Evolutionary conservation across 1,139 yeast genomes (phyloP), one percentile per base, ranked within the genome.

Genomic region (Hemisphaericaspora lyxosophila): DNA sequence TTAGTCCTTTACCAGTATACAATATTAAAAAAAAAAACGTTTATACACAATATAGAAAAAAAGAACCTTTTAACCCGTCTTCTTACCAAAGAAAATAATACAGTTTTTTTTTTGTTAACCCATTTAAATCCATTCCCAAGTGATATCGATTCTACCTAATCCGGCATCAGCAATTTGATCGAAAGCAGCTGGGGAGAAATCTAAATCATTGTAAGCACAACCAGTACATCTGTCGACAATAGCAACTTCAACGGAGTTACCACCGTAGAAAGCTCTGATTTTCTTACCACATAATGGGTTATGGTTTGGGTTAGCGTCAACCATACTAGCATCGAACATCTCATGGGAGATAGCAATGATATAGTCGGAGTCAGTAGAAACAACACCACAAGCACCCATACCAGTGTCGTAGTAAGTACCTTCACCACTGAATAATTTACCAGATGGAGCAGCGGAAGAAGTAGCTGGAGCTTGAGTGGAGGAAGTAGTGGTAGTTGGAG

Each of bases 331-430:
- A 43, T 67, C 67, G 43, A 53, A 70, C 42, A 67, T 53, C 32
- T 52, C 47, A 40, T 64, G 62, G 23, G 74, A 65, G 36, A 70
- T 53, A 28, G 75, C 76, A 23, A 65, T 72, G 48, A 80, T 70
- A 47, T 58, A 59, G 51, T 81, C 85, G 17, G 66, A 31, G 48
- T 71, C 79, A 20, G 63, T 38, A 62, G 59, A 71, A 44, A 66
- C 59, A 40, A 49, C 43, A 34, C 86, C 86, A 62, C 86, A 80
- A 20, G 86, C 80, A 40, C 85, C 86, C 42, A 79, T 59, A 16
- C 80, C 84, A 20, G 78, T 61, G 35, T 62, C 61, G 64, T 75
- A 80, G 69, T 58, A 80, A 39, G 86, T 80, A 46, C 82, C 85
- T 41, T 78, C 67, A 42, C 86, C 85, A 19, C 64, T 45, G 14